Evolutionary conservation across 306 rosid genomes (phyloP).

Genomic region (Glycine tomentella): DNA sequence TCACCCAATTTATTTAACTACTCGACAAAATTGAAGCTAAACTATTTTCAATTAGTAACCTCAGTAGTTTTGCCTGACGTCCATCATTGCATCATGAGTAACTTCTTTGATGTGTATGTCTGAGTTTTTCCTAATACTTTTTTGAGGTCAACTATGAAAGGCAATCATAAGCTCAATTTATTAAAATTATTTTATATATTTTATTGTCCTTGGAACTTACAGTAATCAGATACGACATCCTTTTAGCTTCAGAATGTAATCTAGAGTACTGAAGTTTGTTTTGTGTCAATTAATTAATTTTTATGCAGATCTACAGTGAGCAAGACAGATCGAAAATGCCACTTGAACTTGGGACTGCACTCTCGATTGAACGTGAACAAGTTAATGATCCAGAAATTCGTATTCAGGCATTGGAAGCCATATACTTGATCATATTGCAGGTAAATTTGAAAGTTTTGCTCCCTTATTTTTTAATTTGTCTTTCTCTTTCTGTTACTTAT

Average conservation of each 20-base stretch:
- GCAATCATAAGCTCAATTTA: constrained; percentile 4
- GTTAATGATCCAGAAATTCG: constrained; percentile 84
- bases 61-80: constrained; percentile 14
- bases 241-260: constrained; percentile 16
- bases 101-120: not conserved
- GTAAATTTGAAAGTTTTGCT: constrained; percentile 46
- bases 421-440: constrained; percentile 86
- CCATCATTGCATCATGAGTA: constrained; percentile 4
- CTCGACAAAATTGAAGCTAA: constrained; percentile 7
- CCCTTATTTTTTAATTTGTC: not conserved
- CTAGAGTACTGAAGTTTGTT: not conserved
- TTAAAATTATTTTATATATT: not conserved
- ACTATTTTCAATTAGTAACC: constrained; percentile 1
- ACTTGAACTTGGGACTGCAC: constrained; percentile 87
- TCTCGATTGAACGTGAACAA: constrained; percentile 85
- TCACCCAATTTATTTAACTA: not conserved
- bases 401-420: constrained; percentile 82
- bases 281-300: constrained; percentile 23
- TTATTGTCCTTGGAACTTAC: constrained; percentile 19
- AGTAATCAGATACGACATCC: not conserved
- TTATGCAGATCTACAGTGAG: constrained; percentile 71
- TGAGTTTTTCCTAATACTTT: not conserved
- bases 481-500: not conserved
- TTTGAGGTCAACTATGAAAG: constrained; percentile 12
- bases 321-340: constrained; percentile 91